These are phyloP conservation scores for Cercospora sp. DNA, from an alignment of 2,329 filamentous ascomycete species.

Conservation along the genomic window DNA sequence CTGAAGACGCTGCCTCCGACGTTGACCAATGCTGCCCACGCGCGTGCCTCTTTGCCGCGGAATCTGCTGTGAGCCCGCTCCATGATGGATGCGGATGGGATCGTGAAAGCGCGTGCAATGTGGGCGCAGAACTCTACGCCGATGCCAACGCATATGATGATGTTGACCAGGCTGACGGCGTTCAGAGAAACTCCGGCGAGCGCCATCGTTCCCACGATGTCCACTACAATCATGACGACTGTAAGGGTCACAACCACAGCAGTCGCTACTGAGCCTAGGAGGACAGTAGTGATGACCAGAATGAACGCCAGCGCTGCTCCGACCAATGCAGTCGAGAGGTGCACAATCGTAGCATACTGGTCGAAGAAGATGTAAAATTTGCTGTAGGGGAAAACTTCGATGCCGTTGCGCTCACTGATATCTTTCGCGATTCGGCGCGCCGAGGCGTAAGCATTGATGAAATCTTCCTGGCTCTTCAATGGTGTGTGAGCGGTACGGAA, in stretches of 20 bases:
- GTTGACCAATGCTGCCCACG: slow-evolving; percentile 91
- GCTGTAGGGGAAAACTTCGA: slow-evolving; percentile 92
- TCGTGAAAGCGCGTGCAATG: slow-evolving; percentile 93
- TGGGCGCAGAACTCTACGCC: slow-evolving; percentile 97
- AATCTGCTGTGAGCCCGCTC: slow-evolving; percentile 74
- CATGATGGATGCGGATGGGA: slow-evolving; percentile 79
- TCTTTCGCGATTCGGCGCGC: slow-evolving; percentile 83
- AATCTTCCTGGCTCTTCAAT: slow-evolving; percentile 83
- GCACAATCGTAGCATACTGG: slow-evolving; percentile 84
- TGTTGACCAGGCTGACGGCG: slow-evolving; percentile 90
- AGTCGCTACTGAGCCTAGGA: slow-evolving; percentile 82
- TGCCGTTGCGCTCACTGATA: slow-evolving; percentile 70
- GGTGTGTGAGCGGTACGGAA: slow-evolving; percentile 91
- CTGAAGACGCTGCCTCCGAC: slow-evolving; percentile 94
- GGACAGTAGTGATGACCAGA: slow-evolving; percentile 72
- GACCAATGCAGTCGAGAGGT: slow-evolving; percentile 75
- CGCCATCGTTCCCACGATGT: slow-evolving; percentile 95
- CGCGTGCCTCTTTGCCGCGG: slow-evolving; percentile 77
- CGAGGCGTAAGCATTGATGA: slow-evolving; percentile 85
- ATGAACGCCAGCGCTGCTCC: slow-evolving; percentile 83
- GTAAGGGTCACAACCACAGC: slow-evolving; percentile 80
- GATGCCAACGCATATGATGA: slow-evolving; percentile 96
- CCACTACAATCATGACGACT: slow-evolving; percentile 88
- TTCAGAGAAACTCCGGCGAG: slow-evolving; percentile 86
- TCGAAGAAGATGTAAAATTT: slow-evolving; percentile 99